Conservation (phyloP, 208 protist species). For the Blastocrithidia nonstop region DNA sequence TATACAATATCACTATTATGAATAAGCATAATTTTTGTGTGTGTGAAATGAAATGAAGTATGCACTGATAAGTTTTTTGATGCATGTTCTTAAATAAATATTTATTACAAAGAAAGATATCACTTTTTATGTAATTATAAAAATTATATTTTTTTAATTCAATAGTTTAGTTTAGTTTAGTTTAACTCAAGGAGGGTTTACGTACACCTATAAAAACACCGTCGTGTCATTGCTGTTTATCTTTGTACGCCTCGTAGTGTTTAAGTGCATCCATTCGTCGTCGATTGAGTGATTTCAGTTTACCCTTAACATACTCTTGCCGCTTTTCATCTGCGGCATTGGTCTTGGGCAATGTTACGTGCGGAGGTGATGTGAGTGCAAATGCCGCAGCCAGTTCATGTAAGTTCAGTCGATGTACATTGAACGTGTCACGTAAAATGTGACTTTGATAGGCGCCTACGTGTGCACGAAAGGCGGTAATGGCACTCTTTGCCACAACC, state of each 20-base stretch:
- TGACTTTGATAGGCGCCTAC: conserved; percentile 90
- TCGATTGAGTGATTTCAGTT: conserved; percentile 74
- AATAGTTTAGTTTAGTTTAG: too few species aligned
- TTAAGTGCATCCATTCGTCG: conserved; percentile 34
- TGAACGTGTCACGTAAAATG: conserved; percentile 86
- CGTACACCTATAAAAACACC: conserved; percentile 58
- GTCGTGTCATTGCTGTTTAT: conserved; percentile 58
- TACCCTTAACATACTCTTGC: conserved; percentile 77
- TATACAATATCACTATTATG: too few species aligned
- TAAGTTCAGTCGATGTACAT: conserved; percentile 82
- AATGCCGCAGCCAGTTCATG: conserved; percentile 86
- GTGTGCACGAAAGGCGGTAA: conserved; percentile 82
- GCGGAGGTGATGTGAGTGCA: conserved; percentile 75
- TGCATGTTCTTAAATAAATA: too few species aligned
- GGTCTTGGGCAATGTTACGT: conserved; percentile 55
- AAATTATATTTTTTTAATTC: too few species aligned
- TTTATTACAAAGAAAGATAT: too few species aligned
- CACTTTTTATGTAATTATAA: too few species aligned
- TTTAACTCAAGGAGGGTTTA: conserved; percentile 1
- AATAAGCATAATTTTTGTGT: too few species aligned
- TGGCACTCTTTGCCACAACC: conserved; percentile 82
- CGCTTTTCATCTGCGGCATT: conserved; percentile 27
- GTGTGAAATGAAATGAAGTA: too few species aligned
- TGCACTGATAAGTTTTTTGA: too few species aligned
- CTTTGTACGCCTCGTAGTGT: conserved; percentile 74